Conservation (phyloP, 2,329 filamentous ascomycete species). For the Aureobasidium sp. region DNA sequence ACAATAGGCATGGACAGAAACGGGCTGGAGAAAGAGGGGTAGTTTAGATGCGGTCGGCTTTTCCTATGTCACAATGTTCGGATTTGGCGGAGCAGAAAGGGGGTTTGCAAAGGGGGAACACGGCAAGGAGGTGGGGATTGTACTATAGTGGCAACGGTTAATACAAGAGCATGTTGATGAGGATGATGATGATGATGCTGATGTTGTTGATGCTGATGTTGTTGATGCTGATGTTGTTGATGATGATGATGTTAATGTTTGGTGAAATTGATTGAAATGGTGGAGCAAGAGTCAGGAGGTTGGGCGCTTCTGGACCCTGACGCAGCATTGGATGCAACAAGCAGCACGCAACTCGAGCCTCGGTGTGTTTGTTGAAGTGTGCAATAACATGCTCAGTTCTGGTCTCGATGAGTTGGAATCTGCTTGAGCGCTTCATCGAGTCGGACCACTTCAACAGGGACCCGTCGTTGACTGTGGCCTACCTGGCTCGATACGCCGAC, state of each 20-base stretch:
- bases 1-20: slow-evolving; percentile 5
- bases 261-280: no score
- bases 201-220: no score
- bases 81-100: neutral
- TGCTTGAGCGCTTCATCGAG: slow-evolving; percentile 85
- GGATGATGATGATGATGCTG: neutral
- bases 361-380: neutral
- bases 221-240: no score
- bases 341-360: no score
- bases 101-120: neutral
- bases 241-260: no score
- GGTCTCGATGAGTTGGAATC: slow-evolving; percentile 60
- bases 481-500: slow-evolving; percentile 81
- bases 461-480: slow-evolving; percentile 80
- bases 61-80: neutral
- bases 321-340: no score
- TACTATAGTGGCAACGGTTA: neutral
- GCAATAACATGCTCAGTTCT: slow-evolving; percentile 1
- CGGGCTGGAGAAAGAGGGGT: neutral
- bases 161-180: neutral
- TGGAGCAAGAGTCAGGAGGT: neutral
- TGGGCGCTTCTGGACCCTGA: neutral
- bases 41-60: neutral
- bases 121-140: neutral
- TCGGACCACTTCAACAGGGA: slow-evolving; percentile 91